phyloP scores from a whole-genome alignment of 371 early-diverging fungal genomes.

The Blastocladiella emersonii region DNA sequence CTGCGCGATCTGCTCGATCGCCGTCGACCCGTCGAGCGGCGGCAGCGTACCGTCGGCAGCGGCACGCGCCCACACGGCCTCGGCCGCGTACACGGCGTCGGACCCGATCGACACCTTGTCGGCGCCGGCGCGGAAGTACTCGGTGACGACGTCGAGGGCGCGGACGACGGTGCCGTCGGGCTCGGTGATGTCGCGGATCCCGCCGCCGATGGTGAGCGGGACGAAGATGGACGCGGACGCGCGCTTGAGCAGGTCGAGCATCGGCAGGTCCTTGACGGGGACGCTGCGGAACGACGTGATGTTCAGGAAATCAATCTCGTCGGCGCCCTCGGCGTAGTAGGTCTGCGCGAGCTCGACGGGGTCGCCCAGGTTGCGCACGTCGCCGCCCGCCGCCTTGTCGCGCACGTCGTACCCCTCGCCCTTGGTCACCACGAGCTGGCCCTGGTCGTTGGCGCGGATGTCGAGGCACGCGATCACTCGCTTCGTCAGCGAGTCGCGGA shows the following conservation, averaged over 20 bases:
- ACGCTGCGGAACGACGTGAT: constrained; percentile 91
- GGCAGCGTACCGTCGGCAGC: constrained; percentile 17
- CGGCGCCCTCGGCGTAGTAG: constrained; percentile 91
- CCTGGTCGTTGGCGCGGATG: constrained; percentile 87
- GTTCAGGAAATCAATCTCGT: constrained; percentile 93
- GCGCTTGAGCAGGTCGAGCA: constrained; percentile 77
- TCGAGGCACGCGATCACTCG: constrained; percentile 95
- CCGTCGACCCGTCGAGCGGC: constrained; percentile 23
- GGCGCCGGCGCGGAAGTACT: constrained; percentile 95
- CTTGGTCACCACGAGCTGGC: constrained; percentile 95
- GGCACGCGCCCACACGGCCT: constrained; percentile 43
- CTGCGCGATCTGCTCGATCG: constrained; percentile 84
- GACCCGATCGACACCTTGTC: constrained; percentile 96
- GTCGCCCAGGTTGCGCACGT: constrained; percentile 92
- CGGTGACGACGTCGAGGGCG: constrained; percentile 87
- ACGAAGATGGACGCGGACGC: constrained; percentile 89
- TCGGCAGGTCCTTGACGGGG: constrained; percentile 80
- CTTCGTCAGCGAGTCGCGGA: constrained; percentile 51
- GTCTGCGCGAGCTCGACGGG: constrained; percentile 84
- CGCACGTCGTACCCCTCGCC: constrained; percentile 97
- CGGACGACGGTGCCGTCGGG: constrained; percentile 48
- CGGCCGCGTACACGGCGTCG: constrained; percentile 94
- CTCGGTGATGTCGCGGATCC: constrained; percentile 80
- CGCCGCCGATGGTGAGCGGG: constrained; percentile 95
- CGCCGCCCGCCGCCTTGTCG: constrained; percentile 42